phyloP scores from a whole-genome alignment of 31 red algal species.

The Odonthalia washingtoniensis region DNA sequence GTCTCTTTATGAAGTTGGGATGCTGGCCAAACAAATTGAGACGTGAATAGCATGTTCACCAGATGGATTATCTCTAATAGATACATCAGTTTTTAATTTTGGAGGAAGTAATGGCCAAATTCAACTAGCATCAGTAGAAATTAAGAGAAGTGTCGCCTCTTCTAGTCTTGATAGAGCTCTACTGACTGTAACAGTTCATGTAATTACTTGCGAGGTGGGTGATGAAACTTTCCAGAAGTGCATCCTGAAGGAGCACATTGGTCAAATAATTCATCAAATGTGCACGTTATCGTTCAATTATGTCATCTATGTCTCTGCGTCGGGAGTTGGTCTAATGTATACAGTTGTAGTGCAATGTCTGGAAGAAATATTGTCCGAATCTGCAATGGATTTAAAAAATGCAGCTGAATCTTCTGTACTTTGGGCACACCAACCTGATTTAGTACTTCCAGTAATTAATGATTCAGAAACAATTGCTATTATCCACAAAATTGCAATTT shows the following conservation, averaged over 20 bases:
- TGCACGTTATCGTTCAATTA: neutral
- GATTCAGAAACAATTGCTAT: too few relatives aligned
- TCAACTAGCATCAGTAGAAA: conserved; percentile 37
- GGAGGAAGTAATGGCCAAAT: too few relatives aligned
- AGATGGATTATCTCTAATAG: conserved; percentile 25
- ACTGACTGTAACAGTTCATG: neutral
- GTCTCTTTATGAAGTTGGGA: conserved; percentile 16
- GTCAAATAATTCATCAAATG: conserved; percentile 23
- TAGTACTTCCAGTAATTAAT: too few relatives aligned
- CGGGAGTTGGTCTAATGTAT: neutral
- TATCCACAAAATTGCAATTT: too few relatives aligned
- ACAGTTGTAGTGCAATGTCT: neutral
- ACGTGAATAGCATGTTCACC: conserved; percentile 29
- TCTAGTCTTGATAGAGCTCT: conserved; percentile 6
- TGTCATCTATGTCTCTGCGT: neutral
- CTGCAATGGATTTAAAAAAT: too few relatives aligned
- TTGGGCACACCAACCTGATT: too few relatives aligned
- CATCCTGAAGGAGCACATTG: conserved; percentile 16
- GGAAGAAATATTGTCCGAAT: neutral
- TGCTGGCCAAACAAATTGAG: conserved; percentile 12
- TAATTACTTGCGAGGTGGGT: conserved; percentile 2
- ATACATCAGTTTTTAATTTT: neutral
- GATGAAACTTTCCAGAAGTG: conserved; percentile 32
- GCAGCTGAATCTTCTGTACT: too few relatives aligned
- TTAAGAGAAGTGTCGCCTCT: conserved; percentile 21